Evolutionary conservation across 371 early-diverging fungal genomes (phyloP).

Genomic region (Circinella minor): DNA sequence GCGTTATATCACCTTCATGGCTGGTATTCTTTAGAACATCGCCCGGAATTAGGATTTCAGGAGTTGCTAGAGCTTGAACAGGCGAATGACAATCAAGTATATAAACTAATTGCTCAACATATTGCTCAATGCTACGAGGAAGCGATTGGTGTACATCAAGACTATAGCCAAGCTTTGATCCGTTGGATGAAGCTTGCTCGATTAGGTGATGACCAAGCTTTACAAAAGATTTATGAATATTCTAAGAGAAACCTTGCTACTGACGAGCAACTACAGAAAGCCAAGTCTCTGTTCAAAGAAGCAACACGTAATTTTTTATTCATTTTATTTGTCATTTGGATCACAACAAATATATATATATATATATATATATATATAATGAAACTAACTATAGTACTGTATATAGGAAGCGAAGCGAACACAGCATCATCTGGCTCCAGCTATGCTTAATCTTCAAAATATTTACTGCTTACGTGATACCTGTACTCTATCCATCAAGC

Average conservation of each 20-base stretch:
- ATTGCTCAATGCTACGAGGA: conserved; percentile 31
- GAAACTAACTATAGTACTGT: conserved; percentile 1
- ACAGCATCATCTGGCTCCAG: background rate
- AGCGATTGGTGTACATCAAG: conserved; percentile 26
- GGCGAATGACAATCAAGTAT: conserved; percentile 23
- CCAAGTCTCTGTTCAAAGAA: background rate
- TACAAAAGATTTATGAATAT: conserved; percentile 19
- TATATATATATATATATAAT: no score
- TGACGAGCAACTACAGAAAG: conserved; percentile 4
- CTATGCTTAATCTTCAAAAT: background rate
- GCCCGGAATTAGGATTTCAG: conserved; percentile 20
- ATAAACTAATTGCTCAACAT: conserved; percentile 14
- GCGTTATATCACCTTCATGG: conserved; percentile 35
- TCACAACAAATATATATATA: no score
- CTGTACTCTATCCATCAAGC: background rate
- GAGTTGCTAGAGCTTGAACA: conserved; percentile 18
- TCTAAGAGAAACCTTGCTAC: conserved; percentile 20
- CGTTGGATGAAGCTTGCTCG: conserved; percentile 25
- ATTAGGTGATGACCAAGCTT: conserved; percentile 22
- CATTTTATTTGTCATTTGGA: background rate
- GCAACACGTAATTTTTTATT: conserved; percentile 1
- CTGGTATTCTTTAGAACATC: conserved; percentile 24
- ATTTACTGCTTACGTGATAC: no score
- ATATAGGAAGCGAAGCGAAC: background rate
- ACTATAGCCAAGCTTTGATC: conserved; percentile 17